These are phyloP conservation scores for Bisporella sp. DNA, from an alignment of 2,329 filamentous ascomycete genomes.

Conservation along the genomic window DNA sequence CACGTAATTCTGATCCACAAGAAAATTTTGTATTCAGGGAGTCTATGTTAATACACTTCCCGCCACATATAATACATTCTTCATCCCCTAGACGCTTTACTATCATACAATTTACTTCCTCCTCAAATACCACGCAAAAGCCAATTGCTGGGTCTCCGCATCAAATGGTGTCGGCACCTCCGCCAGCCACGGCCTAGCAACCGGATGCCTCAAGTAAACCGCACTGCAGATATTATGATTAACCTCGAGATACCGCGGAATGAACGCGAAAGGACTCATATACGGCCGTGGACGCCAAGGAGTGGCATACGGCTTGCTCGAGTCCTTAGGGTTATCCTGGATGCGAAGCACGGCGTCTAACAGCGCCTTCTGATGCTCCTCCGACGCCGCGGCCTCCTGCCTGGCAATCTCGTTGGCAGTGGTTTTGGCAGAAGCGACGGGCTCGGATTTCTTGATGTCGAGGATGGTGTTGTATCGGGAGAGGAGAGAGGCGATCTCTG, in stretches of 20 bases:
- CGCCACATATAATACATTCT: conserved; percentile 4
- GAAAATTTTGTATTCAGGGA: no score
- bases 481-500: conserved; percentile 46
- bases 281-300: conserved; percentile 83
- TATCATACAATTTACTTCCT: conserved; percentile 23
- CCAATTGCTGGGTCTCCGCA: conserved; percentile 64
- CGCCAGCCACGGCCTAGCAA: conserved; percentile 71
- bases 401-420: conserved; percentile 25
- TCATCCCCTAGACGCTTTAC: not conserved
- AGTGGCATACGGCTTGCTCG: conserved; percentile 76
- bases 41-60: no score
- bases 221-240: conserved; percentile 96
- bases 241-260: conserved; percentile 92
- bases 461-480: conserved; percentile 6
- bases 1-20: no score
- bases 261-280: conserved; percentile 90
- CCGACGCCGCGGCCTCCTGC: conserved; percentile 24
- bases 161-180: conserved; percentile 83
- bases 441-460: not conserved
- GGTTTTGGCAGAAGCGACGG: not conserved
- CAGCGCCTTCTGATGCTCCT: conserved; percentile 2
- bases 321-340: conserved; percentile 72
- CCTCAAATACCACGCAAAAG: conserved; percentile 86
- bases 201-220: conserved; percentile 90
- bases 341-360: conserved; percentile 15